Evolutionary conservation across 2,329 filamentous ascomycete genomes (phyloP), one percentile per base, ranked within the genome.

Genomic region (Neopestalotiopsis rosae): DNA sequence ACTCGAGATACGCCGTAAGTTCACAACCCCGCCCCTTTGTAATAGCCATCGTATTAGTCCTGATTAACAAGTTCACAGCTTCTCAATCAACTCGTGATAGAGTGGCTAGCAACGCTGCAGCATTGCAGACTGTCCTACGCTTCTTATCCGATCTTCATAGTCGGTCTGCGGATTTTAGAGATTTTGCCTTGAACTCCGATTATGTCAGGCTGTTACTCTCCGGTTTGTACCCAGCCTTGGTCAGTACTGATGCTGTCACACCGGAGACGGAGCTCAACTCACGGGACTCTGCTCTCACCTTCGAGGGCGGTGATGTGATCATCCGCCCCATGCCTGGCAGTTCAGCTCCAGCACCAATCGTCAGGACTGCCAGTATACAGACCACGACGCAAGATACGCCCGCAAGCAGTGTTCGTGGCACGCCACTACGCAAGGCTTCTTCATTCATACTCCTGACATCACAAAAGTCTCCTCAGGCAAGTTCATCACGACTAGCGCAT

Each of bases 371-470:
- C 20, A 91, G 79, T 61, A 78, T 88, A 5, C 86, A 89, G 56
- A 84, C 85, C 72, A 83, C 80, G 62, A 85, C 82, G 20, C 81
- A 81, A n/a, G 80, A 81, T 6, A 80, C 79, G 56, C 75, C 74
- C 17, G 77, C 76, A 2, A 77, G 75, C 24, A 74, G 76, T 6
- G 77, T 79, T 13, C 80, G 86, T 70, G 89, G 91, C 0, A 88
- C 90, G 6, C 89, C 90, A 24, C 84, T 97, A 32, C 90, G 91
- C 42, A 90, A 95, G 74, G 92, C 93, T 1, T 98, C 95, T 0
- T 98, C 95, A 0, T 99, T 98, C 78, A 91, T 98, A 38, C 87
- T 99, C 1, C 86, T 99, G 28, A 94, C 93, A 5, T 88, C 93
- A 2, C 89, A 93, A 68, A 88, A 89, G 68, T 84, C 87, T 0